These are phyloP conservation scores for Colletotrichum salicis DNA, from an alignment of 2,329 filamentous ascomycete species.

Conservation along the genomic window DNA sequence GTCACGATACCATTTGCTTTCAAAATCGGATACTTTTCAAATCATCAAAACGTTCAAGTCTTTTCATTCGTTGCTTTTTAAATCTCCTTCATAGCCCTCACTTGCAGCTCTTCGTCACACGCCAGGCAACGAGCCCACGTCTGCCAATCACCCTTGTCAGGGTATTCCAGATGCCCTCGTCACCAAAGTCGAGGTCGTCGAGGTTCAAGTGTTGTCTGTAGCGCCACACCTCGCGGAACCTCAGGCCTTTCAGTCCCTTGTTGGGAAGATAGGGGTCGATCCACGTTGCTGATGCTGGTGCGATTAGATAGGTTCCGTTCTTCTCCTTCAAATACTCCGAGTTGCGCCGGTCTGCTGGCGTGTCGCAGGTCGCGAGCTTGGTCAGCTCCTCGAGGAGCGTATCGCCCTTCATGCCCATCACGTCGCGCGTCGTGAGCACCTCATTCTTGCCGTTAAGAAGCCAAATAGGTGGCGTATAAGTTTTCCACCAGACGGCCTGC, in stretches of 20 bases:
- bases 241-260: constrained; percentile 67
- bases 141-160: constrained; percentile 73
- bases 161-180: constrained; percentile 80
- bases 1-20: constrained; percentile 27
- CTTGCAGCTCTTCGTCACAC: constrained; percentile 70
- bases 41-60: constrained; percentile 29
- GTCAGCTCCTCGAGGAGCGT: constrained; percentile 68
- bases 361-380: constrained; percentile 71
- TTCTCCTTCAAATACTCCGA: constrained; percentile 68
- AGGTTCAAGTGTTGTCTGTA: constrained; percentile 77
- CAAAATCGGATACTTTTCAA: background rate
- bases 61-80: constrained; percentile 24
- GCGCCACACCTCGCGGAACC: constrained; percentile 77
- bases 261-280: constrained; percentile 71
- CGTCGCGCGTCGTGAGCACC: constrained; percentile 74
- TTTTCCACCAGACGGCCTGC: constrained; percentile 85
- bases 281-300: constrained; percentile 77
- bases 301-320: constrained; percentile 76
- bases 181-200: constrained; percentile 82
- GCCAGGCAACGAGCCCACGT: constrained; percentile 70
- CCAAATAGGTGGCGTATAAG: constrained; percentile 85
- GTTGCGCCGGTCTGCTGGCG: constrained; percentile 64
- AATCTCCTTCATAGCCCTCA: background rate
- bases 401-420: constrained; percentile 77
- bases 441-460: constrained; percentile 80